phyloP scores from a whole-genome alignment of 2,329 filamentous ascomycete species.

The Penicillium verrucosum region DNA sequence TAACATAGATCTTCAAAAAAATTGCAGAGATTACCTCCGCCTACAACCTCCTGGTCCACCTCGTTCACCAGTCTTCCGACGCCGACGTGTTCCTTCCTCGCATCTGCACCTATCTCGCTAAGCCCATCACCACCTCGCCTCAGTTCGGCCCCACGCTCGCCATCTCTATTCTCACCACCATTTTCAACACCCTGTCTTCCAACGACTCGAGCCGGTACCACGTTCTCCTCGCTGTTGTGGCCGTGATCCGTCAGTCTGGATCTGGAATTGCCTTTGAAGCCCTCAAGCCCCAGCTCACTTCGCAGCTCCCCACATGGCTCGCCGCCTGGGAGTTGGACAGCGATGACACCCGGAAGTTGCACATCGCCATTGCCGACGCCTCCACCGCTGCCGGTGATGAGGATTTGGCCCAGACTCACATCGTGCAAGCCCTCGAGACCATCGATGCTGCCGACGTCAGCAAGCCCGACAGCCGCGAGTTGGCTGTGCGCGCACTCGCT shows the following conservation, averaged over 20 bases:
- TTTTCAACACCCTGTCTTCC: constrained; percentile 88
- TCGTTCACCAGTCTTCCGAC: constrained; percentile 81
- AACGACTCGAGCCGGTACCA: constrained; percentile 80
- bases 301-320: constrained; percentile 74
- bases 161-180: constrained; percentile 84
- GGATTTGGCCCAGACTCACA: constrained; percentile 71
- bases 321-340: constrained; percentile 76
- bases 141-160: constrained; percentile 80
- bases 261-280: constrained; percentile 76
- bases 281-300: constrained; percentile 76
- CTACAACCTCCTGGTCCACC: constrained; percentile 94
- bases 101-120: constrained; percentile 84
- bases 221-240: constrained; percentile 83
- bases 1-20: constrained; percentile 30
- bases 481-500: constrained; percentile 64
- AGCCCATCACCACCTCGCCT: constrained; percentile 81
- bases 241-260: constrained; percentile 70
- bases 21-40: constrained; percentile 79
- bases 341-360: constrained; percentile 80
- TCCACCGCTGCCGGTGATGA: constrained; percentile 75
- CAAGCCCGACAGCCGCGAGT: constrained; percentile 53
- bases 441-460: constrained; percentile 61
- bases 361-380: constrained; percentile 75
- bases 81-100: constrained; percentile 80
- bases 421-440: constrained; percentile 71